These are phyloP conservation scores for Coemansia sp. DNA, from an alignment of 192 early-diverging fungal species.

Conservation along the genomic window DNA sequence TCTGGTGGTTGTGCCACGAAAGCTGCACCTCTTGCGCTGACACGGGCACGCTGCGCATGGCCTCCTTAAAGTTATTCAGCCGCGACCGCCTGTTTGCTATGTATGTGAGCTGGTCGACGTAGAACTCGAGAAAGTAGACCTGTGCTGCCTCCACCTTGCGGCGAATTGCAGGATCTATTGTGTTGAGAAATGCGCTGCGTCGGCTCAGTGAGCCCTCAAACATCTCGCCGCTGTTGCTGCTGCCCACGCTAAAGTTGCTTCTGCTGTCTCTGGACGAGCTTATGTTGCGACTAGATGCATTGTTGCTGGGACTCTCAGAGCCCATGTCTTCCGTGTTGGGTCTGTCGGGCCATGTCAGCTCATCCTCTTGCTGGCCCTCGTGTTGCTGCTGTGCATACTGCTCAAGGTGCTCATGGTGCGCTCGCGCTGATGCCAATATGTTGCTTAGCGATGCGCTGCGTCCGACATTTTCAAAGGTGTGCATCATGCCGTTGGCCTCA, in stretches of 20 bases:
- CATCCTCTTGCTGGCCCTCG: conserved; percentile 17
- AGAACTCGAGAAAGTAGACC: conserved; percentile 78
- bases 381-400: conserved; percentile 13
- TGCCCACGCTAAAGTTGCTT: conserved; percentile 25
- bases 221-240: conserved; percentile 18
- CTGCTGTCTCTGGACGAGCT: conserved; percentile 23
- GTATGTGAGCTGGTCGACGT: conserved; percentile 79
- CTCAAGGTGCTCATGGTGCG: conserved; percentile 18
- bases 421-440: conserved; percentile 17
- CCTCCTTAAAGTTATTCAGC: conserved; percentile 57
- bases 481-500: conserved; percentile 52
- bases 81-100: conserved; percentile 67
- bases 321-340: conserved; percentile 5
- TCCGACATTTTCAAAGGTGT: conserved; percentile 53
- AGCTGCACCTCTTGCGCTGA: conserved; percentile 42
- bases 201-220: conserved; percentile 39
- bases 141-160: conserved; percentile 53
- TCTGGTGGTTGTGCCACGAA: conserved; percentile 43
- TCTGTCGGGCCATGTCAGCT: conserved; percentile 7
- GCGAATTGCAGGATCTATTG: conserved; percentile 48
- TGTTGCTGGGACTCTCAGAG: conserved; percentile 1
- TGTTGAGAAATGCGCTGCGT: conserved; percentile 49
- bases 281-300: conserved; percentile 1
- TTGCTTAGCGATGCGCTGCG: conserved; percentile 43
- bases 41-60: conserved; percentile 43